Evolutionary conservation across 305 asterid species (phyloP), one percentile per base, ranked within the genome.

Genomic region (Andrographis paniculata): DNA sequence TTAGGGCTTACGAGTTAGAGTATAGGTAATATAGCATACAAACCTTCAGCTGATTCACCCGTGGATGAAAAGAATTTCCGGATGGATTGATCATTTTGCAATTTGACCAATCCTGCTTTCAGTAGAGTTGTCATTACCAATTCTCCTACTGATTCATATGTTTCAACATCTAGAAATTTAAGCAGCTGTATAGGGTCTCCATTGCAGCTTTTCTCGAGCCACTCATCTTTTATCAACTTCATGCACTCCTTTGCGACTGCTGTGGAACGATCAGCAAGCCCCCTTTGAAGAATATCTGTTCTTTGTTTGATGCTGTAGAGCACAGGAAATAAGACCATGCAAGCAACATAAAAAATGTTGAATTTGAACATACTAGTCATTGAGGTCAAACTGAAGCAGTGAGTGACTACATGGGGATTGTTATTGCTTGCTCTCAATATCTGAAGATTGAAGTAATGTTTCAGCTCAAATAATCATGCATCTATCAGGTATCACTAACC

Each of bases 91-190:
- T 67, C 75, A 65, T 78, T 80, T 17, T 81, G 78, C 65, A 84
- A 47, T 42, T 84, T 76, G 54, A 77, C 72, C 48, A 77, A 53
- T 55, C 86, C 94, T 50, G 63, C 94, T 71, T 74, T 84, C 50
- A 81, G 64, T 39, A 92, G 77, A 55, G 73, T 71, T 49, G 63
- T 53, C 74, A 84, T 70, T 48, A 79, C 97, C 36, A 74, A 72
- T 70, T 75, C 99, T 45, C 93, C 97, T 22, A 79, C 87, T 42
- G 66, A 68, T 71, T 92, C 99, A 71, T 91, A 91, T 53, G 99
- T 91, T 79, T 91, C 99, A 55, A 91, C 96, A 67, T 91, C 99
- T 52, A 91, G 94, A 69, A 54, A 91, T 64, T 79, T 79, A 55
- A 91, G 89, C 50, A 91, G 79, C 65, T 70, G 66, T 46, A 83